Evolutionary conservation across 164 flowering plant genomes (phyloP).

Genomic region (Piper betle): DNA sequence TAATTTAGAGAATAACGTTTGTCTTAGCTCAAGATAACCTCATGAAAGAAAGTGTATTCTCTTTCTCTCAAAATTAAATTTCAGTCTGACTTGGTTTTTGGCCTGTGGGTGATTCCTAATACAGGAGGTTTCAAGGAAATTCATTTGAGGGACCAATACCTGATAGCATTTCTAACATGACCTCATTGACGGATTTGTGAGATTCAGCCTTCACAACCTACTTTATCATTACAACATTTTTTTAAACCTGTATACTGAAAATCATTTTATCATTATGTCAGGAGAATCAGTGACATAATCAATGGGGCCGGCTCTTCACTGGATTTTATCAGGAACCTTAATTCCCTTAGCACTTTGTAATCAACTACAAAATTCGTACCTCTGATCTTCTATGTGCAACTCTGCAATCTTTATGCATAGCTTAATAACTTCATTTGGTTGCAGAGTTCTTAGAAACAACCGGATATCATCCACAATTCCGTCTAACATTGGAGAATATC

Average conservation of each 20-base stretch:
- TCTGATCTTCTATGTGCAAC: not conserved
- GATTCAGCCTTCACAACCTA: slow-evolving; percentile 9
- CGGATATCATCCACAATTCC: slow-evolving; percentile 54
- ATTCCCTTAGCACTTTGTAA: slow-evolving; percentile 38
- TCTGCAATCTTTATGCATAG: not conserved
- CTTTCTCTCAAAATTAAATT: not conserved
- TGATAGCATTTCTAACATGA: slow-evolving; percentile 37
- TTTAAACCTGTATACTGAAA: not conserved
- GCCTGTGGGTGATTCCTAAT: not conserved
- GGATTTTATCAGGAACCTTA: slow-evolving; percentile 41
- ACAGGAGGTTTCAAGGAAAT: slow-evolving; percentile 64
- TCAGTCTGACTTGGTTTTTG: not conserved
- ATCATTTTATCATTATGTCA: slow-evolving; percentile 9
- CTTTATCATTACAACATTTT: not conserved
- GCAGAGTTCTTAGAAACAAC: slow-evolving; percentile 55
- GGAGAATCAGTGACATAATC: slow-evolving; percentile 56
- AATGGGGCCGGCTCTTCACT: slow-evolving; percentile 47
- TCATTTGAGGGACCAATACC: slow-evolving; percentile 71
- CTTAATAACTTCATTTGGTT: not conserved
- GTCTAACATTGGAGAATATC: slow-evolving; percentile 33
- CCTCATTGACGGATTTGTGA: slow-evolving; percentile 49
- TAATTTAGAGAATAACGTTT: too few relatives aligned
- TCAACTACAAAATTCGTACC: slow-evolving; percentile 5
- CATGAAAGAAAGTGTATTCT: too few relatives aligned
- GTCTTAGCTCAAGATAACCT: not conserved